Evolutionary conservation across 2,329 filamentous ascomycete species (phyloP).

Genomic region (Exutisphaerella laricina): DNA sequence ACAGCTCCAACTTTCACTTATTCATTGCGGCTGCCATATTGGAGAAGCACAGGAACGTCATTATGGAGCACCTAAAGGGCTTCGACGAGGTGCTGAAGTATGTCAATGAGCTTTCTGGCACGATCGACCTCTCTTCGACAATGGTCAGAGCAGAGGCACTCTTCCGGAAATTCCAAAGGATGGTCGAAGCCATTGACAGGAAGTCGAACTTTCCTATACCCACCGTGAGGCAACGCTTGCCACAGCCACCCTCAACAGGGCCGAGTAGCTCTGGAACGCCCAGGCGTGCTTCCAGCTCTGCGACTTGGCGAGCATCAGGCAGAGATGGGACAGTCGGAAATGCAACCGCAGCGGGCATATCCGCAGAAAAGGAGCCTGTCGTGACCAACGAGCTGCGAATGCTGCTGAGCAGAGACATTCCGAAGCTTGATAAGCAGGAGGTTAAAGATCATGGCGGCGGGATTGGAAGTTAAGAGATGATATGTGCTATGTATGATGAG

Average conservation of each 20-base stretch:
- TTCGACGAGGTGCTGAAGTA: constrained; percentile 99
- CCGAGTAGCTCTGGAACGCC: constrained; percentile 22
- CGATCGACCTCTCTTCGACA: constrained; percentile 82
- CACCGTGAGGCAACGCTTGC: constrained; percentile 45
- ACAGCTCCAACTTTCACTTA: constrained; percentile 84
- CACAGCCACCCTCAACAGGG: constrained; percentile 27
- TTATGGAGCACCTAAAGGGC: constrained; percentile 87
- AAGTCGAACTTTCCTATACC: constrained; percentile 72
- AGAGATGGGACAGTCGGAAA: constrained; percentile 37
- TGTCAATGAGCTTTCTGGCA: constrained; percentile 90
- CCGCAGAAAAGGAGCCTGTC: constrained; percentile 43
- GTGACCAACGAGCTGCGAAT: constrained; percentile 59
- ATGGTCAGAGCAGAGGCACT: constrained; percentile 82
- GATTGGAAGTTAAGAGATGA: constrained; percentile 3
- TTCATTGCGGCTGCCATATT: constrained; percentile 91
- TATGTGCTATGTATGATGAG: not conserved
- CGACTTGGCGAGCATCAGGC: constrained; percentile 27
- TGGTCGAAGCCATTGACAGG: constrained; percentile 87
- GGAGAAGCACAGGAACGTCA: constrained; percentile 92
- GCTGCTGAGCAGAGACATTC: constrained; percentile 56
- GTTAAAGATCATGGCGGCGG: constrained; percentile 39
- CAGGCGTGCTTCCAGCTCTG: constrained; percentile 8
- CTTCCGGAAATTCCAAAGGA: constrained; percentile 80
- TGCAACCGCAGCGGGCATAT: constrained; percentile 21
- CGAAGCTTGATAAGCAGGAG: constrained; percentile 43